Evolutionary conservation across 2,329 filamentous ascomycete genomes (phyloP), one percentile per base, ranked within the genome.

Genomic region (Claviceps sp.): DNA sequence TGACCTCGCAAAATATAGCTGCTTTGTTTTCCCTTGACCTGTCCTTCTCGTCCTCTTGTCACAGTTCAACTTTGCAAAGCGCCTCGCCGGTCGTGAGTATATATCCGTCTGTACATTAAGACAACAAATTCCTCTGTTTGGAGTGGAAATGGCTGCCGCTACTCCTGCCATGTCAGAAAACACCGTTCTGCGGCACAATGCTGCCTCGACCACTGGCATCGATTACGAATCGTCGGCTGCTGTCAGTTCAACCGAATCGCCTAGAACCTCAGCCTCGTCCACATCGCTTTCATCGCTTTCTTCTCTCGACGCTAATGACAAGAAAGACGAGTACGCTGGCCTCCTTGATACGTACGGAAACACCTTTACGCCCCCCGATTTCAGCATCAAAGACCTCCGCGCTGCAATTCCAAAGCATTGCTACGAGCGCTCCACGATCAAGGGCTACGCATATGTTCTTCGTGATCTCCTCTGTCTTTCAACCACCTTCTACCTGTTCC

Each of bases 341-440:
- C 79, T 98, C 60, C 63, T 93, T 58, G 90, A 98, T 72, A 91
- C 89, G 13, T 93, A 95, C 67, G 93, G 93, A 70, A 95, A 97
- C 70, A 79, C 89, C 64, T 98, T 98, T 74, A 77, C 88, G 70
- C 78, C 95, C 53, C 93, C 93, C 60, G 85, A 97, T 72, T 98
- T 86, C 76, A 95, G 89, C 66, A 95, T 98, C 78, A 95, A 95
- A 77, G 81, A 98, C 66, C 91, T 98, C 66, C 85, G 89, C 64
- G 87, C 95, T 72, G 93, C 93, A 67, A 98, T 98, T 60, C 93
- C 93, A 58, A 89, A 90, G 71, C 93, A 96, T 78, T 98, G 93
- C 79, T 97, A 86, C 70, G 78, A 96, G 75, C 85, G 93, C 55
- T 95, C 88, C 46, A 87, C 80, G 55, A 67, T 81, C 58, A 81